Percentiles rank a stretch among this genome's conserved stretches.
Evolutionary conservation across 768 basidiomycete genomes (phyloP).

Genomic region (Hericium rajendrae): DNA sequence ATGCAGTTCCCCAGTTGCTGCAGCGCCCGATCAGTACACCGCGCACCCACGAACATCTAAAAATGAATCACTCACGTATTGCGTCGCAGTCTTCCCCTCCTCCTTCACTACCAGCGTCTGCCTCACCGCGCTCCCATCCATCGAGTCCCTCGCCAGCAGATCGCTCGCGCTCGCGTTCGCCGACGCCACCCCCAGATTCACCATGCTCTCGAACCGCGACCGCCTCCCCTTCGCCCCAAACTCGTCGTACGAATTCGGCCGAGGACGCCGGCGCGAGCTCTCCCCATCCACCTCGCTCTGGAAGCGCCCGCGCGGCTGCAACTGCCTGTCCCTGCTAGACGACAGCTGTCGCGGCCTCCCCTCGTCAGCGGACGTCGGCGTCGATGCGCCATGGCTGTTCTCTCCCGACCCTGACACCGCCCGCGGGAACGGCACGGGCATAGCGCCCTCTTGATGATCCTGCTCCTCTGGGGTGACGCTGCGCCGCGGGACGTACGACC

Average conservation of each 20-base stretch:
- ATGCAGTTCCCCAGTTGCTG: constrained; percentile 98
- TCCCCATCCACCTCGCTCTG: constrained; percentile 64
- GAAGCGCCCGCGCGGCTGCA: constrained; percentile 52
- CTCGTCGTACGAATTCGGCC: constrained; percentile 65
- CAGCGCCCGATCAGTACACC: background rate
- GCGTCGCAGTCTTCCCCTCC: constrained; percentile 69
- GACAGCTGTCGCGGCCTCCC: constrained; percentile 3
- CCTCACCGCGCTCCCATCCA: constrained; percentile 55
- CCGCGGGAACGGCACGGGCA: constrained; percentile 57
- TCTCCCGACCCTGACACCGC: constrained; percentile 50
- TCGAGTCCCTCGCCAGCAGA: constrained; percentile 46
- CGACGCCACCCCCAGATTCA: constrained; percentile 46
- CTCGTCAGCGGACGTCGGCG: constrained; percentile 2
- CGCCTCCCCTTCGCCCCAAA: constrained; percentile 40
- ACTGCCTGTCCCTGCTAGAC: constrained; percentile 20
- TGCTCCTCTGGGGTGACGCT: constrained; percentile 5
- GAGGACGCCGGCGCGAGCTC: constrained; percentile 38
- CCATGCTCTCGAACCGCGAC: constrained; percentile 67
- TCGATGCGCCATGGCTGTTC: constrained; percentile 15
- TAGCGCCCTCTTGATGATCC: constrained; percentile 19
- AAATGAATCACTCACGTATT: constrained; percentile 54
- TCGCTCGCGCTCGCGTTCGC: constrained; percentile 56
- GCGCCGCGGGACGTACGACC: constrained; percentile 5
- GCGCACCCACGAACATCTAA: constrained; percentile 4
- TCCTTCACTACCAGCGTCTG: constrained; percentile 71